These are phyloP conservation scores for Cystobasidium onofrii DNA, from an alignment of 768 basidiomycete genomes.

Conservation along the genomic window DNA sequence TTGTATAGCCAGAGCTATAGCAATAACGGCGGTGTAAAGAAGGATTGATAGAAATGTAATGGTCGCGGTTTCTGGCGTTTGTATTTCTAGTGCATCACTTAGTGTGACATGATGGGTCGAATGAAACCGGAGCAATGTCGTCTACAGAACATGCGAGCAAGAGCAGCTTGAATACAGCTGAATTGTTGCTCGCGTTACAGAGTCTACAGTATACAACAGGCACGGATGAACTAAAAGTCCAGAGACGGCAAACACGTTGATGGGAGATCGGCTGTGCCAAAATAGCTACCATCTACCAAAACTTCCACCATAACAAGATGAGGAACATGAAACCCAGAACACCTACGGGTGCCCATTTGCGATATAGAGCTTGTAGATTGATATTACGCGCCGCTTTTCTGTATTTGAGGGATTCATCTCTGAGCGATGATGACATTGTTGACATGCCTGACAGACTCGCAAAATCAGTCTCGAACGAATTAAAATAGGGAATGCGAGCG, in stretches of 20 bases:
- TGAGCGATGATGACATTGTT: slow-evolving; percentile 82
- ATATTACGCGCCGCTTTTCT: slow-evolving; percentile 89
- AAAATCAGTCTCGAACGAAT: neutral
- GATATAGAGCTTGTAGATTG: slow-evolving; percentile 83
- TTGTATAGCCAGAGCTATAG: neutral
- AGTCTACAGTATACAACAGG: neutral
- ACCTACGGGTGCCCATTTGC: slow-evolving; percentile 89
- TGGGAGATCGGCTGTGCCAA: no score
- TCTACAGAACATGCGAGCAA: no score
- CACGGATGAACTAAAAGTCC: no score
- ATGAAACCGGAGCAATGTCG: no score
- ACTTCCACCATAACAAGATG: slow-evolving; percentile 58
- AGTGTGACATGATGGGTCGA: neutral
- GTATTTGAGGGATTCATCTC: slow-evolving; percentile 95
- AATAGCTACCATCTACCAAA: slow-evolving; percentile 42
- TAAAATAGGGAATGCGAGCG: slow-evolving; percentile 41
- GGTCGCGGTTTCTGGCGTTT: neutral
- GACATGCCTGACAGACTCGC: slow-evolving; percentile 57
- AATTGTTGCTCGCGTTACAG: no score
- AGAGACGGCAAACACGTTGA: no score
- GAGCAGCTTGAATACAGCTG: no score
- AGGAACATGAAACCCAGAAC: slow-evolving; percentile 58
- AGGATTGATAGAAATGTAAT: slow-evolving; percentile 16
- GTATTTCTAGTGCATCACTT: neutral
- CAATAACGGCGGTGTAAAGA: slow-evolving; percentile 11